Evolutionary conservation across 768 basidiomycete genomes (phyloP), one percentile per base, ranked within the genome.

Genomic region (Tylopilus felleus): DNA sequence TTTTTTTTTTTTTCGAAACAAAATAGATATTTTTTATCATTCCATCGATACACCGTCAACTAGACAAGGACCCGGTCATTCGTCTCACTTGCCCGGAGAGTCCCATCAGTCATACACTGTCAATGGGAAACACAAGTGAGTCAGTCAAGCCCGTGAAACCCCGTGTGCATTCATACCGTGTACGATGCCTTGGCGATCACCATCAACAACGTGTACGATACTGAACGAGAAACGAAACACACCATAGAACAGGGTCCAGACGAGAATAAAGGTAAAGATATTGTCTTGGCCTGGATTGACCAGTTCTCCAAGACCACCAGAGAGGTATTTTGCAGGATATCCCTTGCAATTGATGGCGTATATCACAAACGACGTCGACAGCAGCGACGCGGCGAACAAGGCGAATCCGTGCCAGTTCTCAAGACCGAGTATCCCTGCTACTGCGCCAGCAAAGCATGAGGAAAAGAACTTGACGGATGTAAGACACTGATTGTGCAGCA

Each of bases 161-260:
- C 33, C 38, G 22, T 21, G 47, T 45, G 29, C 12, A 47, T 57
- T n/a, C 74, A 35, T 67, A 77, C 79, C 79, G 59, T 80, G 80
- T 27, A 81, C 76, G 49, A 81, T 71, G 16, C 77, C 80, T 68
- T 42, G 8, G 72, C 29, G 45, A 43, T 31, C 43, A 22, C 22
- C 25, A 52, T 56, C 51, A 49, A 44, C 53, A 25, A 47, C 35
- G 4, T 8, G 17, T 21, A 44, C 39, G n/a, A 53, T 31, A 58
- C 17, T 16, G 16, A 27, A n/a, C 46, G 46, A 49, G 39, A 28
- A 27, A 13, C 21, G 29, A 22, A 14, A 73, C 88, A 55, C 62
- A 92, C 90, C 94, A 68, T 90, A 96, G 69, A 94, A 90, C 51
- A 96, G 74, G 33, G 94, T 98, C 94, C 94, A 98, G 21, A 89